Conservation (phyloP, 2,329 filamentous ascomycete genomes). For the Camillea tinctor region DNA sequence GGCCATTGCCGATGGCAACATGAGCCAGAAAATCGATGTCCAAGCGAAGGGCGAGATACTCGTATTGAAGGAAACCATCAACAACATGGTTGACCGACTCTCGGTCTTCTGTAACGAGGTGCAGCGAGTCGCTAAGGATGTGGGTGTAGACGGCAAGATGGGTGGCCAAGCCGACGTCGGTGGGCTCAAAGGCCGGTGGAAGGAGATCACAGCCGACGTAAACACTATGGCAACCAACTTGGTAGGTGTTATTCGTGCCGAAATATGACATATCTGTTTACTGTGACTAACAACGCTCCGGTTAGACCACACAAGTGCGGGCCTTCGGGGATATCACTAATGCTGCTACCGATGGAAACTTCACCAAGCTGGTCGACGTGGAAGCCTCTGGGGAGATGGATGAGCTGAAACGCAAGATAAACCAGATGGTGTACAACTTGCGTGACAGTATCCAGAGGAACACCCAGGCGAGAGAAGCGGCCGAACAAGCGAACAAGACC, state of each 20-base stretch:
- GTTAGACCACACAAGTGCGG: conserved; percentile 89
- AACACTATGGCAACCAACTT: conserved; percentile 82
- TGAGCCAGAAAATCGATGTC: conserved; percentile 94
- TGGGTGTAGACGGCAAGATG: conserved; percentile 98
- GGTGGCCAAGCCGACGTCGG: conserved; percentile 94
- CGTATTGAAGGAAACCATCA: conserved; percentile 92
- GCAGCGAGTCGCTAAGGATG: conserved; percentile 92
- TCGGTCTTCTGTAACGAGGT: conserved; percentile 97
- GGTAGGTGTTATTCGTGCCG: conserved; percentile 36
- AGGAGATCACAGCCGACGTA: conserved; percentile 95
- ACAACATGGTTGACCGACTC: conserved; percentile 95
- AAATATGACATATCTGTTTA: background rate
- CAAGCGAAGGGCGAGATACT: conserved; percentile 94
- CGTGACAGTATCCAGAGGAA: conserved; percentile 96
- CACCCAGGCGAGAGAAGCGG: conserved; percentile 90
- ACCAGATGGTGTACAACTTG: conserved; percentile 96
- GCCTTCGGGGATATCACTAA: conserved; percentile 99
- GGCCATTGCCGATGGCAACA: conserved; percentile 91
- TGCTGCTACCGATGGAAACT: conserved; percentile 92
- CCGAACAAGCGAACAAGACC: conserved; percentile 94
- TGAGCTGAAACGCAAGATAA: conserved; percentile 98
- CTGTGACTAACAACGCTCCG: background rate
- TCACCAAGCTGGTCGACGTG: conserved; percentile 94
- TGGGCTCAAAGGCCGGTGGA: conserved; percentile 91
- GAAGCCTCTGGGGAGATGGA: conserved; percentile 99